phyloP scores from a whole-genome alignment of 2,329 filamentous ascomycete species.

The Daldinia sp. region DNA sequence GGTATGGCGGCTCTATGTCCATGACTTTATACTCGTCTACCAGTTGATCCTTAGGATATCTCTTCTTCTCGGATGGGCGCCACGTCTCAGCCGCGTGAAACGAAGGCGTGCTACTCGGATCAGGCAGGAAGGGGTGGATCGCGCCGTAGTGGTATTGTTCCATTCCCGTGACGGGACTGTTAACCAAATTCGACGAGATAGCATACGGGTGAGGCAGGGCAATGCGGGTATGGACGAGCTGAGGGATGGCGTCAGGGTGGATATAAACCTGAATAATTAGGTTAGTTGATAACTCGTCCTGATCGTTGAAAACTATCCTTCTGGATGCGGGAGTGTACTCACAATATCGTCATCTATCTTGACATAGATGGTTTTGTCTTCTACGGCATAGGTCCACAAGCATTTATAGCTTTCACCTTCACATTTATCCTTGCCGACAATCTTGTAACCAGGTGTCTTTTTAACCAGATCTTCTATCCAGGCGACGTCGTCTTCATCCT shows the following conservation, averaged over 20 bases:
- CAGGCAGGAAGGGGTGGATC: constrained; percentile 66
- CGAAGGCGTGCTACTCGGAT: constrained; percentile 50
- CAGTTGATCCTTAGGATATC: constrained; percentile 41
- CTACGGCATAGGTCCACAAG: constrained; percentile 50
- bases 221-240: constrained; percentile 65
- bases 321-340: constrained; percentile 40
- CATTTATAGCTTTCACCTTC: constrained; percentile 54
- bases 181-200: constrained; percentile 68
- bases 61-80: constrained; percentile 53
- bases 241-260: constrained; percentile 59
- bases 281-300: constrained; percentile 16
- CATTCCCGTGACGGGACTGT: constrained; percentile 65
- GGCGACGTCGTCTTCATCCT: constrained; percentile 54
- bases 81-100: constrained; percentile 52
- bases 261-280: constrained; percentile 46
- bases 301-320: not conserved
- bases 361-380: constrained; percentile 56
- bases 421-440: constrained; percentile 51
- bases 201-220: constrained; percentile 63
- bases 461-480: constrained; percentile 56
- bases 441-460: constrained; percentile 55
- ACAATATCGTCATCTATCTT: constrained; percentile 61
- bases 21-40: constrained; percentile 49
- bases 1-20: constrained; percentile 53
- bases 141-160: constrained; percentile 67